phyloP scores from a whole-genome alignment of 352 stramenopile genomes.

The Globisporangium uncinulatum region DNA sequence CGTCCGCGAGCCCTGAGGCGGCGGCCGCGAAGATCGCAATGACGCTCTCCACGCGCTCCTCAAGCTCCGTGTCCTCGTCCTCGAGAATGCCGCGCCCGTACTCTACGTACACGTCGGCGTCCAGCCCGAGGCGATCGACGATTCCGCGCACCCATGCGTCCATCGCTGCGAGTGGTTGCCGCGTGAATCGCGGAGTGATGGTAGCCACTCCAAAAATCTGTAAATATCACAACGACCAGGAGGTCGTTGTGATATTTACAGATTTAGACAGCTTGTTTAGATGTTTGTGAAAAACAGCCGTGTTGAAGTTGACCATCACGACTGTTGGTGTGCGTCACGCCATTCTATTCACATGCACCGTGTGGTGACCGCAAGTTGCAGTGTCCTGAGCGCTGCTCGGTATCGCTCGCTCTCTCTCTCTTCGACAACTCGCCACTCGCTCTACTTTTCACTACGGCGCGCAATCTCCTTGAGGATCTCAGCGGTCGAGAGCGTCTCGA shows the following conservation, averaged over 20 bases:
- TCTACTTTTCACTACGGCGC: slow-evolving; percentile 50
- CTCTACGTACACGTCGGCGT: slow-evolving; percentile 76
- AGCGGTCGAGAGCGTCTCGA: slow-evolving; percentile 63
- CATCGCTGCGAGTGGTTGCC: slow-evolving; percentile 20
- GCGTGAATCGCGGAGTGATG: too few species aligned
- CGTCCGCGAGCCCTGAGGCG: slow-evolving; percentile 40
- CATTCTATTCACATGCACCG: not conserved
- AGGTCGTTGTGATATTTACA: not conserved
- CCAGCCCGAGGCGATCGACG: slow-evolving; percentile 45
- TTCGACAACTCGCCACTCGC: not conserved
- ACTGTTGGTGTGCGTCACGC: too few species aligned
- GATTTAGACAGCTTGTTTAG: not conserved
- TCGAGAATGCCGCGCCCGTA: slow-evolving; percentile 62
- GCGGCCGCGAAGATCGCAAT: slow-evolving; percentile 55
- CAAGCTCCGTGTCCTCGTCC: slow-evolving; percentile 67
- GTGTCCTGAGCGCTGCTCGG: not conserved
- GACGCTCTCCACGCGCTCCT: slow-evolving; percentile 62
- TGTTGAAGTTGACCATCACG: too few species aligned
- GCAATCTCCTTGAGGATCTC: slow-evolving; percentile 76
- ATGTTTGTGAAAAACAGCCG: too few species aligned
- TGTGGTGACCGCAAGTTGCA: too few species aligned
- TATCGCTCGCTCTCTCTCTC: not conserved
- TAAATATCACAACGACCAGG: not conserved
- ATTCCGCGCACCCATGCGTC: slow-evolving; percentile 57
- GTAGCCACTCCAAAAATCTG: not conserved